These are phyloP conservation scores for Verticillium zaregamsianum DNA, from an alignment of 2,329 filamentous ascomycete genomes.

Conservation along the genomic window DNA sequence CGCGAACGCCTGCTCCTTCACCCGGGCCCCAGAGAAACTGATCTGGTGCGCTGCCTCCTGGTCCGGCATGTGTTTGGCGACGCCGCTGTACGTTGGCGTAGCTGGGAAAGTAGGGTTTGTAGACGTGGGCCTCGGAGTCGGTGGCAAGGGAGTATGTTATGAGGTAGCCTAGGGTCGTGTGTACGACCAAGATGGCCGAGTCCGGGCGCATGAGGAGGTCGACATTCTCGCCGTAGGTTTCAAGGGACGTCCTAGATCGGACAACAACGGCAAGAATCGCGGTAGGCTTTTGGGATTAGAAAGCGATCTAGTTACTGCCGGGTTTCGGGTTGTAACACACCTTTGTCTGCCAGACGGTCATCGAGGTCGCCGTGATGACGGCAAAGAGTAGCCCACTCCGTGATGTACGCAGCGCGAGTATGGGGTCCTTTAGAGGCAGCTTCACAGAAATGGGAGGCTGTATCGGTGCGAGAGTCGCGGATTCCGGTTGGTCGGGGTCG, in stretches of 20 bases:
- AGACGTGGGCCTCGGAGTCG: constrained; percentile 77
- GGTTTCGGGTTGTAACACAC: constrained; percentile 39
- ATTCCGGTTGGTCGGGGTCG: constrained; percentile 27
- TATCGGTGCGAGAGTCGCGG: constrained; percentile 16
- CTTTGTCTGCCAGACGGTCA: constrained; percentile 97
- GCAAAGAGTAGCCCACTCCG: constrained; percentile 80
- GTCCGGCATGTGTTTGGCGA: constrained; percentile 58
- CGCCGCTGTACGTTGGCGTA: constrained; percentile 59
- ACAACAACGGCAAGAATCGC: constrained; percentile 82
- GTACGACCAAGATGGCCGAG: constrained; percentile 85
- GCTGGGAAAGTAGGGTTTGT: constrained; percentile 74
- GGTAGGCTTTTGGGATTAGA: constrained; percentile 59
- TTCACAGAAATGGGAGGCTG: constrained; percentile 14
- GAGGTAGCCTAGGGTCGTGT: constrained; percentile 79
- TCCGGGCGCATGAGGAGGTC: constrained; percentile 85
- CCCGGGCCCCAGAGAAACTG: constrained; percentile 70
- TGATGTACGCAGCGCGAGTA: constrained; percentile 72
- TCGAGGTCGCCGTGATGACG: constrained; percentile 76
- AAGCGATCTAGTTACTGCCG: constrained; percentile 2
- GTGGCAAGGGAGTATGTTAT: constrained; percentile 92
- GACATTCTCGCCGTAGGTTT: constrained; percentile 80
- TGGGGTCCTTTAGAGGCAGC: constrained; percentile 54
- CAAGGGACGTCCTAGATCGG: constrained; percentile 74
- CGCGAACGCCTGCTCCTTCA: constrained; percentile 76
- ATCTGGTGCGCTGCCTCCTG: constrained; percentile 50